These are phyloP conservation scores for Baudoinia panamericana DNA, from an alignment of 495 filamentous ascomycete genomes.

Conservation along the genomic window DNA sequence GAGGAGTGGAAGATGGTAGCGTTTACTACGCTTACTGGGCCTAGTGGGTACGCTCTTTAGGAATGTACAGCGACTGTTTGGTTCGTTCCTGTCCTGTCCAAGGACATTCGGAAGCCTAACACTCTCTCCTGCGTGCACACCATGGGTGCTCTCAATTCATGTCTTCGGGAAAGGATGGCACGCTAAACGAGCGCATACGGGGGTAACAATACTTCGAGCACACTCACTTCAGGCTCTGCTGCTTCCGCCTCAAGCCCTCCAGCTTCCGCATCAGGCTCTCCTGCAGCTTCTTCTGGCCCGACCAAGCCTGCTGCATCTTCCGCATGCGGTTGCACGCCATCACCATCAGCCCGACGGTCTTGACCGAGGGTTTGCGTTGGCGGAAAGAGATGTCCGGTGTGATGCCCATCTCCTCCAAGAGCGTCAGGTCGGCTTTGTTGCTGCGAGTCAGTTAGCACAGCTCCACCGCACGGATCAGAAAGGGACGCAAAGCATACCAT, in stretches of 20 bases:
- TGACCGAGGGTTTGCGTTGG: slow-evolving; percentile 33
- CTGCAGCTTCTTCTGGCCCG: slow-evolving; percentile 25
- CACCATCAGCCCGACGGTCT: slow-evolving; percentile 40
- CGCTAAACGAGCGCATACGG: too few species aligned
- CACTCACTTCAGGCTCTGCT: too few species aligned
- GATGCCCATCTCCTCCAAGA: slow-evolving; percentile 69
- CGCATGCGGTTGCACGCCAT: slow-evolving; percentile 44
- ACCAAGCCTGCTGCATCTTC: slow-evolving; percentile 38
- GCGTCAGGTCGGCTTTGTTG: slow-evolving; percentile 78
- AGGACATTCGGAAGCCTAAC: too few species aligned
- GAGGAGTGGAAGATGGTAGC: too few species aligned
- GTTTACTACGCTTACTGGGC: too few species aligned
- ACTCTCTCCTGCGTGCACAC: too few species aligned
- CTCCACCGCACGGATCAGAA: neutral
- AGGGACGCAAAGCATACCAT: slow-evolving; percentile 53
- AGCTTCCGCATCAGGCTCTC: slow-evolving; percentile 18
- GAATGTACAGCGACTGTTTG: too few species aligned
- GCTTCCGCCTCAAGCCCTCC: slow-evolving; percentile 7
- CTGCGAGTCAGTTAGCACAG: slow-evolving; percentile 35
- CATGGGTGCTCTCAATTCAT: too few species aligned
- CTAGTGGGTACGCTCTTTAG: too few species aligned
- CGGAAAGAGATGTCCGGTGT: slow-evolving; percentile 33
- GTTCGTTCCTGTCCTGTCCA: too few species aligned
- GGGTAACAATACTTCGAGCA: too few species aligned
- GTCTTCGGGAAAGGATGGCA: too few species aligned